Base-by-base conservation (phyloP, 805 yeast genomes). In the Suhomyces faveliae region DNA sequence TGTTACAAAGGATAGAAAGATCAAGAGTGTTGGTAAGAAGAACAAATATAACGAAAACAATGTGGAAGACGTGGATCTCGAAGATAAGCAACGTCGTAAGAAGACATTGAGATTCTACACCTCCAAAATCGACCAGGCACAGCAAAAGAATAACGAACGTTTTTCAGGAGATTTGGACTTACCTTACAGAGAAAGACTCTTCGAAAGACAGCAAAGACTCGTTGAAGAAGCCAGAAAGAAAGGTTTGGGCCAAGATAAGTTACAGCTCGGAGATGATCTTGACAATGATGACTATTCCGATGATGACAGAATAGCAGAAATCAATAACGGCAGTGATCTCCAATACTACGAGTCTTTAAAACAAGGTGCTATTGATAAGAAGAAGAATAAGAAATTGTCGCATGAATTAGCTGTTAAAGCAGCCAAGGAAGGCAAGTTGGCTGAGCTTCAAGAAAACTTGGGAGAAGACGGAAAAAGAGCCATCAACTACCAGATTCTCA, bases 401-500 rank as follows among this genome's bases (percentile, higher is more conserved):
- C 97, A 90, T 58, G 76, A 73, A 22, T 70, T 69, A 22, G 97
- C 96, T 2, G 80, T 80, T 5, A 71, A 74, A 49, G 96, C 97
- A 1, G 89, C 94, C 10, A 84, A 83, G 59, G 90, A 87, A 52
- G 98, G 97, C 40, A 85, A 81, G 53, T 70, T 92, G 54, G 85
- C 83, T 8, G 95, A 89, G 59, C 68, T 85, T 45, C 74, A 76
- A 52, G 88, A 86, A 50, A 76, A 77, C 47, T 62, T 83, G 23
- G 96, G 84, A 44, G 84, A 78, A 15, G 84, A 83, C 55, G 97
- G 97, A 44, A 94, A 94, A 75, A 86, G 99, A 63, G 98, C 97
- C 1, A 78, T 94, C 60, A 89, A 87, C 66, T 94, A 85, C 72
- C 98, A 92, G 74, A 94, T 94, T 53, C 77, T 89, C 71, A 94